Percentiles rank a stretch among this genome's conserved stretches.
phyloP scores from a whole-genome alignment of 1,139 yeast species.

The Kurtzmaniella quercitrusa region DNA sequence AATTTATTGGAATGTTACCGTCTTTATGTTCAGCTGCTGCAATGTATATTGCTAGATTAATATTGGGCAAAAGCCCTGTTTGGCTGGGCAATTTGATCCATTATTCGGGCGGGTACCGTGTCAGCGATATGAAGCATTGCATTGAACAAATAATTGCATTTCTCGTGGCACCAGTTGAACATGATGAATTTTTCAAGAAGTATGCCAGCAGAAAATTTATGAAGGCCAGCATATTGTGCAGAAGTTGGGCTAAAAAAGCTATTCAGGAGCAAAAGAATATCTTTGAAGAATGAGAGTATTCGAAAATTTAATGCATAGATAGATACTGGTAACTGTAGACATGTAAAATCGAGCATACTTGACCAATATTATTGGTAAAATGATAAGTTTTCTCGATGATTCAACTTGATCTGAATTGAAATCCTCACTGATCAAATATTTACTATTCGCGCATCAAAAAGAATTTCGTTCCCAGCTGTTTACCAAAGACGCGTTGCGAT shows the following conservation, averaged over 20 bases:
- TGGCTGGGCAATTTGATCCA: slow-evolving; percentile 85
- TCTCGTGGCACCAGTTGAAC: slow-evolving; percentile 77
- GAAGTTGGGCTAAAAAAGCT: slow-evolving; percentile 83
- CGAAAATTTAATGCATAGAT: slow-evolving; percentile 3
- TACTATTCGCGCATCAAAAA: neutral
- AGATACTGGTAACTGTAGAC: neutral
- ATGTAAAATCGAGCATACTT: too few species aligned
- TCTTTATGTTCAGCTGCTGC: slow-evolving; percentile 88
- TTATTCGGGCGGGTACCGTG: slow-evolving; percentile 88
- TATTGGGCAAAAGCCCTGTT: slow-evolving; percentile 65
- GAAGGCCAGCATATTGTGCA: slow-evolving; percentile 84
- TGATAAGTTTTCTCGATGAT: too few species aligned
- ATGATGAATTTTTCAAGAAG: slow-evolving; percentile 91
- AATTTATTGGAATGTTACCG: slow-evolving; percentile 75
- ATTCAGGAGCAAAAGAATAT: slow-evolving; percentile 32
- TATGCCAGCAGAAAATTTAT: slow-evolving; percentile 88
- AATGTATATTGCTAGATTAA: slow-evolving; percentile 81
- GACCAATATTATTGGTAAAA: too few species aligned
- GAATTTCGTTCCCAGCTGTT: neutral
- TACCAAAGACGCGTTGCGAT: slow-evolving; percentile 4
- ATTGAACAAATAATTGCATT: slow-evolving; percentile 74
- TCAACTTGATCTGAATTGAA: too few species aligned
- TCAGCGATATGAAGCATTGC: slow-evolving; percentile 66
- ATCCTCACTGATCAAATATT: neutral
- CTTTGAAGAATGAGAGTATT: slow-evolving; percentile 14